Evolutionary conservation across 768 basidiomycete genomes (phyloP).

Genomic region (Pleurotus platypus): DNA sequence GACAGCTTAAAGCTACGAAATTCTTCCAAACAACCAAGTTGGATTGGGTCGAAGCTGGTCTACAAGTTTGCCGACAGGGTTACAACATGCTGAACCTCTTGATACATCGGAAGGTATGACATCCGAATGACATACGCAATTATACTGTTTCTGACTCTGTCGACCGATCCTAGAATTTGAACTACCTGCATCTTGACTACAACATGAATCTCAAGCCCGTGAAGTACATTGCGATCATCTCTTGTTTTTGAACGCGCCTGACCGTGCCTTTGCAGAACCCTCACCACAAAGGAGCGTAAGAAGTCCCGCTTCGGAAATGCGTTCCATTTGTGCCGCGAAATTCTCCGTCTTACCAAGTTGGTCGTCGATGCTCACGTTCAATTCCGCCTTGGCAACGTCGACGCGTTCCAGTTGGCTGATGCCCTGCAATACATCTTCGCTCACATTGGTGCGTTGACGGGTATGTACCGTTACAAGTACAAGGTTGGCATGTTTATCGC

Average conservation of each 20-base stretch:
- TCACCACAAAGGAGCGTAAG: constrained; percentile 99
- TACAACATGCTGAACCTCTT: constrained; percentile 99
- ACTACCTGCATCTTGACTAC: constrained; percentile 94
- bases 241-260: not conserved
- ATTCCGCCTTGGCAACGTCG: constrained; percentile 96
- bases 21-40: constrained; percentile 98
- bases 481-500: constrained; percentile 51
- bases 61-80: constrained; percentile 97
- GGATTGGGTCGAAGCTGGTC: constrained; percentile 98
- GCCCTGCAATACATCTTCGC: constrained; percentile 97
- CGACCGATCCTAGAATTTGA: constrained; percentile 60
- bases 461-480: constrained; percentile 99
- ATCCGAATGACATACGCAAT: not conserved
- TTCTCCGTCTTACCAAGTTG: constrained; percentile 94
- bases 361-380: constrained; percentile 99
- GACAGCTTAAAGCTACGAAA: constrained; percentile 96
- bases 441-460: constrained; percentile 96
- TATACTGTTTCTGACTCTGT: not conserved
- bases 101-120: constrained; percentile 89
- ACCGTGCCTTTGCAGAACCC: constrained; percentile 56
- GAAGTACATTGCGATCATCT: constrained; percentile 44
- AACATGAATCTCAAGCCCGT: constrained; percentile 99
- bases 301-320: constrained; percentile 99
- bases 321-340: constrained; percentile 97
- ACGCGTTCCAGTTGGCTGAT: constrained; percentile 98